Evolutionary conservation across 352 stramenopile species (phyloP), one percentile per base, ranked within the genome.

Genomic region (Lagenidium sp.): DNA sequence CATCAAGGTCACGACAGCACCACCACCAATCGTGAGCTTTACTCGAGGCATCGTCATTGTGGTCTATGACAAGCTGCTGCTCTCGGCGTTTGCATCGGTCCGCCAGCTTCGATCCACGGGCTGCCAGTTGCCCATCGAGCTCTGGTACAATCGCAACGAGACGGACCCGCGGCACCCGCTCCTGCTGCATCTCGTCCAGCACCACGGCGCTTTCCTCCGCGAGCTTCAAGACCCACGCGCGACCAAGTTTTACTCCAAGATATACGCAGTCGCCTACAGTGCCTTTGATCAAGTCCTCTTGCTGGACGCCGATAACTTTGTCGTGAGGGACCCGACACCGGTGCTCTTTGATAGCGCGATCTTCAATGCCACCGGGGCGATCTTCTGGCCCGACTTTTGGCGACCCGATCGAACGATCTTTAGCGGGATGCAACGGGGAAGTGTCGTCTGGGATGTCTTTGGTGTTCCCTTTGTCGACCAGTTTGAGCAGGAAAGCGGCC

Each of bases 361-460:
- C 44, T 91, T 83, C 34, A 34, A 32, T 10, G 18, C 37, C 25
- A 68, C 50, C 0, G 78, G 78, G 0, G 75, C 78, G 5, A 51
- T 91, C 7, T 91, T 91, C 55, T 91, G 78, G 78, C 78, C 78
- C 4, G 78, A 91, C 35, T 91, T 80, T 46, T 91, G 78, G 78
- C 59, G 60, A 6, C 50, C 69, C 0, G 58, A 61, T 28, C 68
- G 81, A 25, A 86, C 76, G 7, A 84, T 88, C 18, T 91, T 91
- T 51, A 82, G 86, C 47, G n/a, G n/a, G n/a, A 70, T 91, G 32
- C 71, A 86, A 29, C 44, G 44, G 13, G 60, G 51, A 3, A 85
- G 61, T 24, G 61, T 91, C 23, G 57, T 88, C 1, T 91, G 78
- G 78, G 56, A 82, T n/a, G 45, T 85, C 10, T 65, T 88, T 6